Evolutionary conservation across 257 asterid genomes (phyloP), one percentile per base, ranked within the genome.

Genomic region (Salvia miltiorrhiza): DNA sequence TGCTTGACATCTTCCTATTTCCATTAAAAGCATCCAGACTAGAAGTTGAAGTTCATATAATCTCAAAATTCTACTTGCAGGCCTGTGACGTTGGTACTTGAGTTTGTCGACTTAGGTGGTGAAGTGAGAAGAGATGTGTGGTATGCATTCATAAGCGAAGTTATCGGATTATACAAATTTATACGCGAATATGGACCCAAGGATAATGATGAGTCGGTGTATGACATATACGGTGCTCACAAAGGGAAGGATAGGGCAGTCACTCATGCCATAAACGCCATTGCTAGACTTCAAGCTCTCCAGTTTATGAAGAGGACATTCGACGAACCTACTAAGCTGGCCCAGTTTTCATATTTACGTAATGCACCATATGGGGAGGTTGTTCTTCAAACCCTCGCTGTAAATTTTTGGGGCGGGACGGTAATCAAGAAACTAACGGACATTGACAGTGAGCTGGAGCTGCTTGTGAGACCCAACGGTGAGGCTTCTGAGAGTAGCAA

Each of bases 91-190:
- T 83, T 93, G 89, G 79, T 84, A 63, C 92, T 91, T 72, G 97
- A 94, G 75, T 94, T 91, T 66, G 82, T 94, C 6, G 99, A 94
- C 81, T 81, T 91, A 74, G 90, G 97, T 67, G 87, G 96, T 17
- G 97, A 89, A 73, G 87, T 86, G 95, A 85, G 99, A 80, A 77
- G 97, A 77, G 99, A 94, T 64, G 97, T 89, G 56, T 94, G 99
- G 99, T 83, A 79, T 73, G 87, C 97, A 44, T 94, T 87, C 58
- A 76, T 89, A 69, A 78, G 72, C 33, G 99, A 94, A 86, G 85
- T 94, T 41, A 84, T 87, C 50, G 71, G 89, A 30, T 40, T 89
- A 35, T 80, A 89, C 84, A 81, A 85, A 72, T 94, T 94, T 71
- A 79, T 91, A 47, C 76, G 71, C 9, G 97, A 89, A 74, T 94